Evolutionary conservation across 768 basidiomycete species (phyloP).

Genomic region (Boletus reticulatus): DNA sequence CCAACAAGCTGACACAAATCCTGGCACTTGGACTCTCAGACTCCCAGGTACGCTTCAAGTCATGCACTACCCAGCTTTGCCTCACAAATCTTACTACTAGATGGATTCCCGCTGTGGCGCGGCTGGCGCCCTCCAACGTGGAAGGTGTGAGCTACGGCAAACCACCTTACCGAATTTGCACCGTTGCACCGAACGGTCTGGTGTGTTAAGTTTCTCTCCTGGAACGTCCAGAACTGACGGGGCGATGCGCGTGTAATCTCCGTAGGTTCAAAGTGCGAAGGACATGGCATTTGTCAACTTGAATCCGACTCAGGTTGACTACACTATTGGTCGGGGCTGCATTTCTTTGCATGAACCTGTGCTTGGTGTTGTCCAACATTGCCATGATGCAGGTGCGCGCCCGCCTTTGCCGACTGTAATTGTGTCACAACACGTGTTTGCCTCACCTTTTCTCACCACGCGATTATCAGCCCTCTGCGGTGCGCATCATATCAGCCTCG

Average conservation of each 20-base stretch:
- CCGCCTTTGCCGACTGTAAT: conserved; percentile 8
- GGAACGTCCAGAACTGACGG: conserved; percentile 6
- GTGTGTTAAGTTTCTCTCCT: conserved; percentile 7
- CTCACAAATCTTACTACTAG: neutral
- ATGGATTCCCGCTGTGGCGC: neutral
- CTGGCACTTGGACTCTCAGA: neutral
- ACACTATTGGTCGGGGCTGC: neutral
- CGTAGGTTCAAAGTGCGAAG: conserved; percentile 4
- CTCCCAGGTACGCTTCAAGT: neutral
- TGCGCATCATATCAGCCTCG: conserved; percentile 31
- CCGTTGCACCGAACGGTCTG: neutral
- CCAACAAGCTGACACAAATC: neutral
- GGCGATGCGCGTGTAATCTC: conserved; percentile 24
- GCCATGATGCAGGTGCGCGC: conserved; percentile 11
- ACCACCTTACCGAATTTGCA: neutral
- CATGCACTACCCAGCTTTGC: neutral
- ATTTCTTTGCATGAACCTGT: conserved; percentile 15
- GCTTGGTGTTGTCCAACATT: conserved; percentile 2
- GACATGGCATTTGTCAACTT: neutral
- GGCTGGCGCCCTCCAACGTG: conserved; percentile 6
- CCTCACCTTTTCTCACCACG: conserved; percentile 29
- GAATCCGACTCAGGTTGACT: neutral
- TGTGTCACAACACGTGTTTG: conserved; percentile 28
- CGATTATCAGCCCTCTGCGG: conserved; percentile 34
- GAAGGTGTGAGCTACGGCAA: neutral